Conservation (phyloP, 345 rosid species). For the Syzygium grande region DNA sequence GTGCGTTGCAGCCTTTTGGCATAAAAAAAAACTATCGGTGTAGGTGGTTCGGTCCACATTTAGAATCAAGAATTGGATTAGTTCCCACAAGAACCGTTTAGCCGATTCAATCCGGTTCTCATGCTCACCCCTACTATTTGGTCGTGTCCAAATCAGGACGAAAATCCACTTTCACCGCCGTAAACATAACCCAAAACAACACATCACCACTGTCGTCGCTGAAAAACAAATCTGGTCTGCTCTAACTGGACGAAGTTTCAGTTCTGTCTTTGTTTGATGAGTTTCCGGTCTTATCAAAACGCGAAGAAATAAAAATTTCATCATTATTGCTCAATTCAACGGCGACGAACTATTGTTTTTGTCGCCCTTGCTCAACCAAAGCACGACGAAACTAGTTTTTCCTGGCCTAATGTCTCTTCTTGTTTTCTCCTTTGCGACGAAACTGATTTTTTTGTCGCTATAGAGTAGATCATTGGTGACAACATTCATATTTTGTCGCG, state of each 20-base stretch:
- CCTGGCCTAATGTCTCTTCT: background rate
- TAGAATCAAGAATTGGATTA: too few species aligned
- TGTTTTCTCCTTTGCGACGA: background rate
- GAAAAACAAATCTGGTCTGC: background rate
- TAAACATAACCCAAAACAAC: too few species aligned
- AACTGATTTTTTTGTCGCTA: background rate
- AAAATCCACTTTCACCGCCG: too few species aligned
- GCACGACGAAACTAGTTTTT: background rate
- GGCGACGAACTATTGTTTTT: background rate
- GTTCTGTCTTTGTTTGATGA: too few species aligned
- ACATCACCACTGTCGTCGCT: too few species aligned
- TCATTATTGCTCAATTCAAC: background rate
- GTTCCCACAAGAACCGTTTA: fast-evolving
- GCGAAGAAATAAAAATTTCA: background rate
- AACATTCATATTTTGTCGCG: background rate
- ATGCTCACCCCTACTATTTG: too few species aligned
- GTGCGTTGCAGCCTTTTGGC: too few species aligned
- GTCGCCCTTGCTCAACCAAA: background rate
- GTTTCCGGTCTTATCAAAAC: too few species aligned
- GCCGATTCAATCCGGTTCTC: too few species aligned
- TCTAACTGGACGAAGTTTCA: background rate
- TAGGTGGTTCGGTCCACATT: too few species aligned
- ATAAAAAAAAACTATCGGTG: too few species aligned
- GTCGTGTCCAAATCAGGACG: too few species aligned
- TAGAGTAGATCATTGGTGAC: background rate